Percentiles rank a stretch among this genome's conserved stretches.
Conservation (phyloP, 2,329 filamentous ascomycete species). For the Coniochaeta prunicola region DNA sequence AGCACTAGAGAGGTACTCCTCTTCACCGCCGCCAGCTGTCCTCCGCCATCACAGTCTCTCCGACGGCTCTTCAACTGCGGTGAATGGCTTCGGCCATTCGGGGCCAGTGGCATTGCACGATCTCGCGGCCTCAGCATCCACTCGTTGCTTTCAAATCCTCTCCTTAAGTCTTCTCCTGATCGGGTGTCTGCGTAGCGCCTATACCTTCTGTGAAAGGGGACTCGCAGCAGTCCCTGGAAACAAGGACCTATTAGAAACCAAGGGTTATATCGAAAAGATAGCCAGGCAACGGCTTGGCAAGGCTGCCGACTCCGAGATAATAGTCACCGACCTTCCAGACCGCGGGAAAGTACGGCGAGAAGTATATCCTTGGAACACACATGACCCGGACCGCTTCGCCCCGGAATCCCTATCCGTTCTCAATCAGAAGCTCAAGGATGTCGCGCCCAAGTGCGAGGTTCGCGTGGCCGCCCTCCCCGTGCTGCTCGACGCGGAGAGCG, state of each 20-base stretch:
- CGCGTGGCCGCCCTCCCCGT: conserved; percentile 68
- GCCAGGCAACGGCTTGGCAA: conserved; percentile 40
- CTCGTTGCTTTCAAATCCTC: conserved; percentile 52
- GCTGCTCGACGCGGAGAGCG: conserved; percentile 50
- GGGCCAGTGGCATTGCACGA: conserved; percentile 25
- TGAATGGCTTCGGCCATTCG: conserved; percentile 9
- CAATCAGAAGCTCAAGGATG: conserved; percentile 59
- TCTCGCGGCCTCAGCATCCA: conserved; percentile 42
- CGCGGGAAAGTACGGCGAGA: conserved; percentile 62
- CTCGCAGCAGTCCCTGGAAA: conserved; percentile 47
- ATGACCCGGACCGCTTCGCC: conserved; percentile 65
- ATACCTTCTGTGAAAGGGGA: conserved; percentile 57
- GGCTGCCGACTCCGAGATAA: conserved; percentile 35
- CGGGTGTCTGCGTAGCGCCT: conserved; percentile 62
- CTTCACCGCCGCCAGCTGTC: conserved; percentile 33
- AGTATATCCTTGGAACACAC: conserved; percentile 62
- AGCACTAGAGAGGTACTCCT: conserved; percentile 34
- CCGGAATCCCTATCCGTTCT: conserved; percentile 61
- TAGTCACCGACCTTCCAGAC: conserved; percentile 56
- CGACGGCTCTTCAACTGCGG: conserved; percentile 14
- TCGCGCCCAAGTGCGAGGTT: conserved; percentile 78
- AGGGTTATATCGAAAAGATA: conserved; percentile 45
- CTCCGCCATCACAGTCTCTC: conserved; percentile 37
- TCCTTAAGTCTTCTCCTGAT: conserved; percentile 53
- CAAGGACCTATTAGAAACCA: conserved; percentile 45